These are phyloP conservation scores for Cercospora sp. DNA, from an alignment of 2,329 filamentous ascomycete genomes.

Conservation along the genomic window DNA sequence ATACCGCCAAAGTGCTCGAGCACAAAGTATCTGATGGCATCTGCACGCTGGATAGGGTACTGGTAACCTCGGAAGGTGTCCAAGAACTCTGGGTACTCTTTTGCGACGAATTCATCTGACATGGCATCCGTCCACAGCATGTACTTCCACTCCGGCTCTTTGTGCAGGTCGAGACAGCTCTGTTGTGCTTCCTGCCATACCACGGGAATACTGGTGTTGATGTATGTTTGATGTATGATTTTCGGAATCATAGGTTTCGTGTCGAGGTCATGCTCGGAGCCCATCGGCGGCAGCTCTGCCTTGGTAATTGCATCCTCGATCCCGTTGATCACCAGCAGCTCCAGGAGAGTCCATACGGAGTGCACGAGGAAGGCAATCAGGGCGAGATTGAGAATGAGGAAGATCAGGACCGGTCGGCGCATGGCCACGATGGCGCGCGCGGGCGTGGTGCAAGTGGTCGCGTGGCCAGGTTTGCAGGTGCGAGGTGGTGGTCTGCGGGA, in stretches of 20 bases:
- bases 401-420: conserved; percentile 62
- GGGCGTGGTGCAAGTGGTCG: background rate
- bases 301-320: conserved; percentile 65
- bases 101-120: conserved; percentile 69
- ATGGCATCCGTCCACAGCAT: conserved; percentile 78
- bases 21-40: conserved; percentile 76
- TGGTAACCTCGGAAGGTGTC: conserved; percentile 72
- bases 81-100: conserved; percentile 70
- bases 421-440: conserved; percentile 45
- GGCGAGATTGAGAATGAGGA: conserved; percentile 64
- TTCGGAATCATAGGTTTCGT: conserved; percentile 67
- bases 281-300: conserved; percentile 65
- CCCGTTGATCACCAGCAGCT: conserved; percentile 68
- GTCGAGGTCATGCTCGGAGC: conserved; percentile 50
- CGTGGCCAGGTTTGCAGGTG: conserved; percentile 6
- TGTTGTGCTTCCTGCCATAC: conserved; percentile 67
- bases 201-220: conserved; percentile 66
- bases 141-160: conserved; percentile 64
- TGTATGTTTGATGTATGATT: conserved; percentile 77
- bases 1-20: conserved; percentile 75
- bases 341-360: conserved; percentile 69
- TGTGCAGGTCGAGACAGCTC: conserved; percentile 66
- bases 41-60: conserved; percentile 75
- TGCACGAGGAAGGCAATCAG: conserved; percentile 66
- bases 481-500: background rate